These are phyloP conservation scores for Xylaria sp. DNA, from an alignment of 2,329 filamentous ascomycete genomes.

Conservation along the genomic window DNA sequence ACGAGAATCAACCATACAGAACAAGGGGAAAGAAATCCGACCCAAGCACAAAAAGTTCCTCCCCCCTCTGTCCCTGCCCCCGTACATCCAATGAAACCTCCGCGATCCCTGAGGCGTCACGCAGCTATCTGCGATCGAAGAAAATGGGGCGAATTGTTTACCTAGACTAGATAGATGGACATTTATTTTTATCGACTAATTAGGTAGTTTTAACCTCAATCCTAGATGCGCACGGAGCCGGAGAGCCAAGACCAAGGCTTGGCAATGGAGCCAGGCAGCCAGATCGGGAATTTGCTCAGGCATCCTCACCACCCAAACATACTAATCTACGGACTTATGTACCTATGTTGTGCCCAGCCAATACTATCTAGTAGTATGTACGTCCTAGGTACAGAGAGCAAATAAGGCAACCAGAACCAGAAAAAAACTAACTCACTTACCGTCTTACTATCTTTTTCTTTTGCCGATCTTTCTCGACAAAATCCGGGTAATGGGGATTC, in stretches of 20 bases:
- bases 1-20: not conserved
- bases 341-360: no score
- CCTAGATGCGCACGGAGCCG: not conserved
- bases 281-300: not conserved
- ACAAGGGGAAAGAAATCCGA: not conserved
- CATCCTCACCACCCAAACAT: not conserved
- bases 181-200: not conserved
- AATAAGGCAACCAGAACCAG: not conserved
- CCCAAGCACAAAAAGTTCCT: not conserved
- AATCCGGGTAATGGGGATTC: not conserved
- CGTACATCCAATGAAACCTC: conserved; percentile 19
- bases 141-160: conserved; percentile 6
- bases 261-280: not conserved
- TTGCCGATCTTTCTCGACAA: conserved; percentile 2
- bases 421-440: not conserved
- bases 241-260: not conserved
- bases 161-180: conserved; percentile 3
- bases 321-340: not conserved
- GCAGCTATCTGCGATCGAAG: conserved; percentile 17
- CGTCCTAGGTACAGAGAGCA: not conserved
- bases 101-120: conserved; percentile 19
- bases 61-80: not conserved
- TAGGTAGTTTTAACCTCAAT: not conserved
- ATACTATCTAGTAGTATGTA: not conserved
- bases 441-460: conserved; percentile 10